Percentiles rank a stretch among this genome's conserved stretches.
These are phyloP conservation scores for Teunomyces tritomae DNA, from an alignment of 805 yeast genomes.

Conservation along the genomic window DNA sequence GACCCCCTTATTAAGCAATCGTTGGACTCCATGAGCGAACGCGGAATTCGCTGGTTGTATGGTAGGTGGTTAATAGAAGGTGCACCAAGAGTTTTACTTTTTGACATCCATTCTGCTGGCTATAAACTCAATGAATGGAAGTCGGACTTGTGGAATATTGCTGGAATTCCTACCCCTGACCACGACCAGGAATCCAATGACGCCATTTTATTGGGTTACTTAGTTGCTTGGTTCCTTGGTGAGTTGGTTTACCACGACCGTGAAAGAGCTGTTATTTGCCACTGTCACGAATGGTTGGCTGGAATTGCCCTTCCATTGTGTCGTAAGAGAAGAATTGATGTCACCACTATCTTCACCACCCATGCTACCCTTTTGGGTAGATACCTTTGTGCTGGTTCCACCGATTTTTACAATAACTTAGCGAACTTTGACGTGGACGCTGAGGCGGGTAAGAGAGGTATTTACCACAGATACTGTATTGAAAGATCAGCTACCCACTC, in stretches of 20 bases:
- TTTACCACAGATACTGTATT: slow-evolving; percentile 93
- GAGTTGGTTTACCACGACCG: slow-evolving; percentile 84
- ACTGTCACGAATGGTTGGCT: slow-evolving; percentile 98
- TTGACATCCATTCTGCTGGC: slow-evolving; percentile 78
- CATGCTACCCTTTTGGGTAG: slow-evolving; percentile 96
- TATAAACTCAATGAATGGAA: slow-evolving; percentile 85
- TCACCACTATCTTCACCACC: slow-evolving; percentile 93
- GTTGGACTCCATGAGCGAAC: slow-evolving; percentile 70
- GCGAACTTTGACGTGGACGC: slow-evolving; percentile 91
- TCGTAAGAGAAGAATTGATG: slow-evolving; percentile 86
- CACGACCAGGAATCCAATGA: slow-evolving; percentile 87
- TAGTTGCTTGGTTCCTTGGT: slow-evolving; percentile 96
- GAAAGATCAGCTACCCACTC: slow-evolving; percentile 96
- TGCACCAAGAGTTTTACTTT: slow-evolving; percentile 88
- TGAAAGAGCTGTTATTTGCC: slow-evolving; percentile 86
- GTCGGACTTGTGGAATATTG: slow-evolving; percentile 83
- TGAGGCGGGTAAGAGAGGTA: slow-evolving; percentile 97
- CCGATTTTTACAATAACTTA: slow-evolving; percentile 91
- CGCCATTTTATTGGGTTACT: slow-evolving; percentile 87
- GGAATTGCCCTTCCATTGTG: slow-evolving; percentile 94
- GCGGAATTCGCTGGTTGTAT: slow-evolving; percentile 81
- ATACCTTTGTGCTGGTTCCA: slow-evolving; percentile 93
- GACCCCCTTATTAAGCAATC: slow-evolving; percentile 58
- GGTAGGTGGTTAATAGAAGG: slow-evolving; percentile 98
- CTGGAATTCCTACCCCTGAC: slow-evolving; percentile 92